Conservation (phyloP, 1,284 basidiomycete genomes). For the Cutaneotrichosporon sp. region DNA sequence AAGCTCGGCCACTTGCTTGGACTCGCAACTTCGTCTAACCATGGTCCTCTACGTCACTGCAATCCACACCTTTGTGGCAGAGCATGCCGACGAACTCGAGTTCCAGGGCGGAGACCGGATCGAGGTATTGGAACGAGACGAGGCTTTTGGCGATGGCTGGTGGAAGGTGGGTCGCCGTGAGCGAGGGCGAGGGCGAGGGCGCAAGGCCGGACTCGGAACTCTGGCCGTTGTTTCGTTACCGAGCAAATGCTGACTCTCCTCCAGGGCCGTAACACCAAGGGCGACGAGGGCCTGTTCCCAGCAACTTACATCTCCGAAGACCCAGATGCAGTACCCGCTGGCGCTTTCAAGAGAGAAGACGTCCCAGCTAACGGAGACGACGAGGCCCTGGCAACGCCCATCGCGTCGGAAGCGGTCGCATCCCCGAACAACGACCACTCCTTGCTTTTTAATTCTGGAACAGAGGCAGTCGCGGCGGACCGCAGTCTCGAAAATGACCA, state of each 20-base stretch:
- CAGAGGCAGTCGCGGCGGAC: not conserved
- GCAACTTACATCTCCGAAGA: slow-evolving; percentile 75
- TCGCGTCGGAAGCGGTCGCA: not conserved
- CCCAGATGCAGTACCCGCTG: slow-evolving; percentile 33
- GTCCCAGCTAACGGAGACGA: slow-evolving; percentile 4
- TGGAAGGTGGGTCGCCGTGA: slow-evolving; percentile 72
- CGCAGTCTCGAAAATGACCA: slow-evolving; percentile 8
- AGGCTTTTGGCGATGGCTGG: slow-evolving; percentile 95
- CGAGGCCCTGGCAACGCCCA: slow-evolving; percentile 29
- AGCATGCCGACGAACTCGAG: slow-evolving; percentile 89
- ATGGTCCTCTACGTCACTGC: slow-evolving; percentile 41
- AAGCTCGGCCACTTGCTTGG: slow-evolving; percentile 3
- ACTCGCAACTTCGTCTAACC: not conserved
- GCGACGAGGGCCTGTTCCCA: slow-evolving; percentile 86
- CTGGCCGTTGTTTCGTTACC: not conserved
- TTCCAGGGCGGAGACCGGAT: slow-evolving; percentile 86
- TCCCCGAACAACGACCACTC: slow-evolving; percentile 13
- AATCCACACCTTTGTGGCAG: slow-evolving; percentile 66
- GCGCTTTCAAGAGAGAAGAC: not conserved
- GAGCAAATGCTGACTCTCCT: slow-evolving; percentile 15
- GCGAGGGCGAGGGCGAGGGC: not conserved
- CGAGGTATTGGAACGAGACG: slow-evolving; percentile 88
- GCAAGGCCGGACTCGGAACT: not conserved
- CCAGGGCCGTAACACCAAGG: slow-evolving; percentile 79
- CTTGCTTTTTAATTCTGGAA: slow-evolving; percentile 9